Evolutionary conservation across 345 rosid species (phyloP), one percentile per base, ranked within the genome.

Genomic region (Erysimum cheiranthoides): DNA sequence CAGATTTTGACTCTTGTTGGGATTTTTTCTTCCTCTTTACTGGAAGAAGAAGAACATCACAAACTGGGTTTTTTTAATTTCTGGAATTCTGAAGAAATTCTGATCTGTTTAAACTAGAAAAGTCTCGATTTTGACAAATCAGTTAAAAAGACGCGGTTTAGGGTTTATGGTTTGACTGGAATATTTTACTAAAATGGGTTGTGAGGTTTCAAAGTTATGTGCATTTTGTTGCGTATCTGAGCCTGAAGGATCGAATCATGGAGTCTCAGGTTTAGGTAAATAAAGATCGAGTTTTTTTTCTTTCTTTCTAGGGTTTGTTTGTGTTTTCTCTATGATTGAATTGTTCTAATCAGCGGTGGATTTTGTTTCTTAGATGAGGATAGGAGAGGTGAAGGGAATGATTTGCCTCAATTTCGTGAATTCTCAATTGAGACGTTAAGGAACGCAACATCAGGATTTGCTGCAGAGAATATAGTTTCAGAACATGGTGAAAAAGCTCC

Each of bases 401-500:
- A 76, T 70, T 66, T 84, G 84, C 90, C 97, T 8, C 80, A 78
- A 6, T 93, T 93, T 64, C 83, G 84, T 14, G 97, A 94, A 68
- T 94, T 86, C 80, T 83, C 93, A 2, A 81, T 94, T 27, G 96
- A 89, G 84, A 84, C 85, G 25, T 83, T 94, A 8, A 89, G 85
- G 82, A 86, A 82, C 75, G 98, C 97, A 0, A 92, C 98, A 6
- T 92, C 95, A 27, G 96, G 98, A 47, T 94, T 94, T 77, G 88
- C 97, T 0, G 82, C 81, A 12, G 96, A 90, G 79, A 94, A 94
- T 61, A 94, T 94, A 66, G 95, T 94, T 51, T 92, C 96, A 34
- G 98, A 94, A 68, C 97, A 92, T 77, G 97, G 97, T 16, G 97
- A 92, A 68, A 94, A 88, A 83, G 98, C 97, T 74, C 98, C 97